A percentile compares a stretch with the other conserved stretches of the same genome.
phyloP scores from a whole-genome alignment of 495 filamentous ascomycete genomes.

The Parmelia sp. region DNA sequence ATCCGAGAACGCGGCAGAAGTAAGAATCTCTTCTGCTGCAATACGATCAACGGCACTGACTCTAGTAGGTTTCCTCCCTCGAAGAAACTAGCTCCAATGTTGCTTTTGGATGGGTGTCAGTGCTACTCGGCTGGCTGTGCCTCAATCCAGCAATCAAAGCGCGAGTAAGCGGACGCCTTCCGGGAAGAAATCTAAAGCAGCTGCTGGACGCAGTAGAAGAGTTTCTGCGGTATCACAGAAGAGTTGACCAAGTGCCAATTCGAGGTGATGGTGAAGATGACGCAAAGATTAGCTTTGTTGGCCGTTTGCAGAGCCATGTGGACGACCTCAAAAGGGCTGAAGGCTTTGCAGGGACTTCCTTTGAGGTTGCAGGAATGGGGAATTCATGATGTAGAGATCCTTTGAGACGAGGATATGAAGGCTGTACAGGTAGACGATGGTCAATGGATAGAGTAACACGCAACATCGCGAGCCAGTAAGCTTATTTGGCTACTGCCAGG shows the following conservation, averaged over 20 bases:
- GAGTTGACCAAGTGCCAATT: conserved; percentile 54
- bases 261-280: conserved; percentile 31
- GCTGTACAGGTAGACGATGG: neutral
- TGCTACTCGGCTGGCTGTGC: conserved; percentile 76
- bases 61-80: conserved; percentile 67
- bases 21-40: conserved; percentile 28
- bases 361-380: neutral
- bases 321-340: conserved; percentile 32
- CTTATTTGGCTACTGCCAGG: neutral
- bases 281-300: conserved; percentile 47
- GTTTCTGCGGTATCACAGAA: conserved; percentile 71
- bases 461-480: neutral
- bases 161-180: conserved; percentile 47
- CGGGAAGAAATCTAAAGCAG: conserved; percentile 52
- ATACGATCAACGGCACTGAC: conserved; percentile 4
- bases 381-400: neutral
- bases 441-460: neutral
- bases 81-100: conserved; percentile 82
- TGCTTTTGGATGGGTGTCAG: conserved; percentile 81
- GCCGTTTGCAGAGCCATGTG: conserved; percentile 50
- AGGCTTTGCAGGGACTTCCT: neutral
- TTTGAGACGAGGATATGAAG: neutral
- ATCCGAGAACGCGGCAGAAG: conserved; percentile 41
- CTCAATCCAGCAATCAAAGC: conserved; percentile 48
- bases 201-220: conserved; percentile 77